A percentile compares a stretch with the other conserved stretches of the same genome.
These are phyloP conservation scores for Penicillium hordei DNA, from an alignment of 2,329 filamentous ascomycete species.

Conservation along the genomic window DNA sequence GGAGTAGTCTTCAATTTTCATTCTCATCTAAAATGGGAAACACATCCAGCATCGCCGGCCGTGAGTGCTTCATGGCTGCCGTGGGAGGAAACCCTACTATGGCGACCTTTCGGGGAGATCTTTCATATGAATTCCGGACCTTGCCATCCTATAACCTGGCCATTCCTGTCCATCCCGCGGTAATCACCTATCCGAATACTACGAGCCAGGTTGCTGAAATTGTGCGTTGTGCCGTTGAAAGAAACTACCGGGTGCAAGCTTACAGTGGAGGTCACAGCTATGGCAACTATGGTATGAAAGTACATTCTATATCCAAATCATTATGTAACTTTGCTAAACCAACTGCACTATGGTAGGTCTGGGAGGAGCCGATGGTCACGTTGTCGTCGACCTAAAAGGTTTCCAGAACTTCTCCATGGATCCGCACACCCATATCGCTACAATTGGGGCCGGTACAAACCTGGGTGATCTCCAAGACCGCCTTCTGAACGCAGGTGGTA, in stretches of 20 bases:
- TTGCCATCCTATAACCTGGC: conserved; percentile 30
- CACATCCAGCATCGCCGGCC: conserved; percentile 17
- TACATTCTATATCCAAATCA: not conserved
- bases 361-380: conserved; percentile 34
- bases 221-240: conserved; percentile 18
- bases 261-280: conserved; percentile 28
- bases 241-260: conserved; percentile 22
- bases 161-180: conserved; percentile 21
- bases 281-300: conserved; percentile 44
- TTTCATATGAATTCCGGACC: conserved; percentile 16
- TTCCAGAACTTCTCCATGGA: conserved; percentile 38
- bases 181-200: conserved; percentile 20
- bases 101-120: conserved; percentile 22
- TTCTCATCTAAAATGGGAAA: conserved; percentile 17
- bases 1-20: not conserved
- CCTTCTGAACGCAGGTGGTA: conserved; percentile 30
- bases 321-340: not conserved
- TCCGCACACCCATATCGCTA: conserved; percentile 32
- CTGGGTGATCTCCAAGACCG: conserved; percentile 35
- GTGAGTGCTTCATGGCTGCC: conserved; percentile 24
- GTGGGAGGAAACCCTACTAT: conserved; percentile 17
- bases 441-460: conserved; percentile 37
- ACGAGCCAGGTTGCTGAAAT: conserved; percentile 19
- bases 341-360: conserved; percentile 22
- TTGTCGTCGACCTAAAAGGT: conserved; percentile 34